phyloP scores from a whole-genome alignment of 805 yeast species.

The Cyberlindnera japonica region DNA sequence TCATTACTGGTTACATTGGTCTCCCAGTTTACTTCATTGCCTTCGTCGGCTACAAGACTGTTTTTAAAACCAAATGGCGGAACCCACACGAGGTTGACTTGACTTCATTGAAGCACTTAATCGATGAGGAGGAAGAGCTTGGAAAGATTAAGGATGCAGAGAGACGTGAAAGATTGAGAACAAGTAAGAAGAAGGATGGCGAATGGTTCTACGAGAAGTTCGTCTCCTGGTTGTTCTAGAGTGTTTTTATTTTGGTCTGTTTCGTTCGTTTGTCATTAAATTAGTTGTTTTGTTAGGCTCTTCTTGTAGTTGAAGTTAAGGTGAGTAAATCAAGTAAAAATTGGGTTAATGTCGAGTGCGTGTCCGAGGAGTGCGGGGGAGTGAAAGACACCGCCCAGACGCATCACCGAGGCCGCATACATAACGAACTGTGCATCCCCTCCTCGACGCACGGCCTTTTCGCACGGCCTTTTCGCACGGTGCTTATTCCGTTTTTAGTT shows the following conservation, averaged over 20 bases:
- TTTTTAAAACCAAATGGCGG: slow-evolving; percentile 45
- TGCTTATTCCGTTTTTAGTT: no score
- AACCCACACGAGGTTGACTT: slow-evolving; percentile 58
- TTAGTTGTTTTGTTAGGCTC: background rate
- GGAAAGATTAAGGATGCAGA: slow-evolving; percentile 27
- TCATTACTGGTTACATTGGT: slow-evolving; percentile 74
- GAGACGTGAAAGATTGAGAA: slow-evolving; percentile 22
- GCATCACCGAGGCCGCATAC: no score
- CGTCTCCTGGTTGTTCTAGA: slow-evolving; percentile 46
- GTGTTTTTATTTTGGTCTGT: background rate
- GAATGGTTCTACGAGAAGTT: slow-evolving; percentile 46
- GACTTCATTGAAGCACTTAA: slow-evolving; percentile 46
- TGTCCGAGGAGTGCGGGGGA: no score
- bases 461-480: no score
- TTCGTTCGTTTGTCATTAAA: background rate
- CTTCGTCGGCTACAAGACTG: slow-evolving; percentile 55
- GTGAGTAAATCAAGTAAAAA: no score
- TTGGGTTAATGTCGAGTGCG: no score
- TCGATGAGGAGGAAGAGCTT: slow-evolving; percentile 28
- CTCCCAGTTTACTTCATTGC: slow-evolving; percentile 53
- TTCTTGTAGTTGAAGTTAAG: no score
- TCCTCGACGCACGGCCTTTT: no score
- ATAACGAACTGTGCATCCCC: no score
- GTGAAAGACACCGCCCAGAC: no score
- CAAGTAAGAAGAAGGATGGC: slow-evolving; percentile 30